phyloP scores from a whole-genome alignment of 2,329 filamentous ascomycete species.

The Sarocladium oryzae region DNA sequence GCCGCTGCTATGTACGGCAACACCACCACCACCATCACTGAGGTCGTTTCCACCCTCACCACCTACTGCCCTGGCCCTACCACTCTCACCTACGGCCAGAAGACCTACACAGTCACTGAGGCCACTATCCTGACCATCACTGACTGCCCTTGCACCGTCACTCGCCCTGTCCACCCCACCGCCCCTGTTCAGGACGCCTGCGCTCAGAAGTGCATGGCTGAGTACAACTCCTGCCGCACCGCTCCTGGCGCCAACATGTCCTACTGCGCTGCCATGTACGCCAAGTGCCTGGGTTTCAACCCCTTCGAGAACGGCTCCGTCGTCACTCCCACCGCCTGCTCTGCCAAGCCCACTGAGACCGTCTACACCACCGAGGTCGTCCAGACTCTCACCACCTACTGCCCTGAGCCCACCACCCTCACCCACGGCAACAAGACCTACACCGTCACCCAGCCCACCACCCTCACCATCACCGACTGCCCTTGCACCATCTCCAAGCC shows the following conservation, averaged over 20 bases:
- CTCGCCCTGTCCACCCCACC: neutral
- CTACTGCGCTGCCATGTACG: slow-evolving; percentile 18
- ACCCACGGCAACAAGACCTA: slow-evolving; percentile 45
- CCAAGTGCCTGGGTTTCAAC: slow-evolving; percentile 20
- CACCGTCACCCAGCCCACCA: slow-evolving; percentile 47
- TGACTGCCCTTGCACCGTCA: slow-evolving; percentile 34
- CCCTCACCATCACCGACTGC: slow-evolving; percentile 49
- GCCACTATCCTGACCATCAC: slow-evolving; percentile 49
- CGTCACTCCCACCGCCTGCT: slow-evolving; percentile 8
- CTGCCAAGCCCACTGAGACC: neutral
- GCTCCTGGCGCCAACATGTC: slow-evolving; percentile 17
- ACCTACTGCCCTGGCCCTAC: slow-evolving; percentile 43
- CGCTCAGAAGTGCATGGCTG: slow-evolving; percentile 14
- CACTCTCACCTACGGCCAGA: slow-evolving; percentile 41
- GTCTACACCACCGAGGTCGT: slow-evolving; percentile 20
- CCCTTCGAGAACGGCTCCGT: slow-evolving; percentile 14
- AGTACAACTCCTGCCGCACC: slow-evolving; percentile 16
- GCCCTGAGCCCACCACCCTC: slow-evolving; percentile 43
- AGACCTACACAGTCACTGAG: slow-evolving; percentile 47
- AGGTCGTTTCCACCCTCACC: slow-evolving; percentile 28
- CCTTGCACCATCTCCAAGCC: slow-evolving; percentile 19
- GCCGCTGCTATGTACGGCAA: slow-evolving; percentile 12
- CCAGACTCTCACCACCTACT: slow-evolving; percentile 32
- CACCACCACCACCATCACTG: slow-evolving; percentile 23
- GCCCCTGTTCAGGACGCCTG: slow-evolving; percentile 11